These are phyloP conservation scores for Oryza brachyantha DNA, from an alignment of 176 grass and related monocot genomes.

Conservation along the genomic window DNA sequence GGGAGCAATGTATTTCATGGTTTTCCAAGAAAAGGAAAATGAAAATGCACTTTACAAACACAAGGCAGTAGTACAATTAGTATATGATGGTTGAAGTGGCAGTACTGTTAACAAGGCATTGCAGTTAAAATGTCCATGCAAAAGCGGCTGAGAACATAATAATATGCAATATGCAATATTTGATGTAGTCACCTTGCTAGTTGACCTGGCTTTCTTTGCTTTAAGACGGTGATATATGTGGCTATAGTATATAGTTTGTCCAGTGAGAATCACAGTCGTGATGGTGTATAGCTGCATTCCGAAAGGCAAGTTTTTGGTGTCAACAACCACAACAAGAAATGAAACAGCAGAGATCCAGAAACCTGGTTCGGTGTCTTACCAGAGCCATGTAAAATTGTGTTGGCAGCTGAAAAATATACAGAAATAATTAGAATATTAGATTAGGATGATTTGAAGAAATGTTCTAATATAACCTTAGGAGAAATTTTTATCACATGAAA, in stretches of 20 bases:
- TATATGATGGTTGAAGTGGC: background rate
- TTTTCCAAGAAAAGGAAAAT: background rate
- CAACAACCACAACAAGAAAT: background rate
- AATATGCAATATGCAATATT: constrained; percentile 9
- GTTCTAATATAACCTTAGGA: background rate
- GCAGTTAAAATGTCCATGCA: background rate
- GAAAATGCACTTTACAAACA: constrained; percentile 1
- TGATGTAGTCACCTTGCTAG: constrained; percentile 44
- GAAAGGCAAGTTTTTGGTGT: constrained; percentile 22
- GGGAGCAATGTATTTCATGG: background rate
- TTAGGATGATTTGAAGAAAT: constrained; percentile 2
- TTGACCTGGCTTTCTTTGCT: constrained; percentile 41
- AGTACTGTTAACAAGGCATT: background rate
- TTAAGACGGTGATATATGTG: constrained; percentile 60
- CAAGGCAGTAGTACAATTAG: background rate
- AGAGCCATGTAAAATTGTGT: constrained; percentile 96
- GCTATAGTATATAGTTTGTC: constrained; percentile 77
- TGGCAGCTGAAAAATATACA: constrained; percentile 66
- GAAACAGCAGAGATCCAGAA: constrained; percentile 13
- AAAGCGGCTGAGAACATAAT: background rate
- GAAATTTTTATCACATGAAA: background rate
- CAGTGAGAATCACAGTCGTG: constrained; percentile 61
- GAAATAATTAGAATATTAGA: constrained; percentile 48
- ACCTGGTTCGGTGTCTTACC: constrained; percentile 52
- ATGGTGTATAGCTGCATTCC: constrained; percentile 85